These are phyloP conservation scores for Hericium erinaceus DNA, from an alignment of 768 basidiomycete genomes.

Conservation along the genomic window DNA sequence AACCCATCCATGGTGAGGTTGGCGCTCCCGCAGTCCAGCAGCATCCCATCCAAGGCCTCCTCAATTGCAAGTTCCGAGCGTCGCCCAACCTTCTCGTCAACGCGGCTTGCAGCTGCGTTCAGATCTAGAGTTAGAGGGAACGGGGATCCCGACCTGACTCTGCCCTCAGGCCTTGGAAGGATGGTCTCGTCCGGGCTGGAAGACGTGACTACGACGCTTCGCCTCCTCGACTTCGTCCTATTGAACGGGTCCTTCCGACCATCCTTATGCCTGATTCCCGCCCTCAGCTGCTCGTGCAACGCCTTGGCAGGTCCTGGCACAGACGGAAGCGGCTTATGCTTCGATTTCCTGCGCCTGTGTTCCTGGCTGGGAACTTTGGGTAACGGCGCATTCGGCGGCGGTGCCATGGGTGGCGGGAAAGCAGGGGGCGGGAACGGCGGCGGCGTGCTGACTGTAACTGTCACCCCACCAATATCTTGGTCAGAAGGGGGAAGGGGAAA, in stretches of 20 bases:
- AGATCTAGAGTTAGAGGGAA: not conserved
- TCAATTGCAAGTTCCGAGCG: not conserved
- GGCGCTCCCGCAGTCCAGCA: not conserved
- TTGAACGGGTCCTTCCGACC: not conserved
- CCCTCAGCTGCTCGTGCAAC: not conserved
- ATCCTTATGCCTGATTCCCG: not conserved
- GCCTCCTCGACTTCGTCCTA: too few relatives aligned
- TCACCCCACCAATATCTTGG: slow-evolving; percentile 1
- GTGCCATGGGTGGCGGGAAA: not conserved
- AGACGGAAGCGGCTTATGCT: not conserved
- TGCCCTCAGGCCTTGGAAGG: not conserved
- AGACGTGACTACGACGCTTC: too few relatives aligned
- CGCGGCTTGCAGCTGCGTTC: too few relatives aligned
- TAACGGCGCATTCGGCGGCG: not conserved
- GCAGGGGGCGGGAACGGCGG: slow-evolving; percentile 4
- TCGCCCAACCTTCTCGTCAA: not conserved
- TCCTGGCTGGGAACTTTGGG: not conserved
- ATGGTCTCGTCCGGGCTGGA: too few relatives aligned
- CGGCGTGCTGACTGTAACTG: slow-evolving; percentile 1
- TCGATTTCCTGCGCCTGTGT: not conserved
- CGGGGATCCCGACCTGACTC: not conserved
- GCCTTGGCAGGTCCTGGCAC: not conserved
- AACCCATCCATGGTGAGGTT: not conserved
- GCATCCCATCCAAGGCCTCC: not conserved
- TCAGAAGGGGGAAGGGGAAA: slow-evolving; percentile 10